Conservation (phyloP, 2,329 filamentous ascomycete genomes). For the Fusarium buharicum region DNA sequence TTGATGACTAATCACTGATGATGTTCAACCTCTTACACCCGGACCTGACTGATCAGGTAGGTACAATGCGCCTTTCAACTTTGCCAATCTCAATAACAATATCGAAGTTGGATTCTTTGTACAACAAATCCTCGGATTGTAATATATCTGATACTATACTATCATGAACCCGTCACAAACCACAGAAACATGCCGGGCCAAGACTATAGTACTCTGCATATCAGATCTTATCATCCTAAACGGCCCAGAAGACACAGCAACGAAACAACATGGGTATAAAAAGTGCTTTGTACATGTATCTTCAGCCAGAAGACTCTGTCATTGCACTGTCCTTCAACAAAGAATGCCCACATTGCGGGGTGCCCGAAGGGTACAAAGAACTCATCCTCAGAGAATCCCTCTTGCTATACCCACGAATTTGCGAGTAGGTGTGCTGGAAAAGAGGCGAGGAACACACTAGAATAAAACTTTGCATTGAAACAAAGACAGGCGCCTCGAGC, state of each 20-base stretch:
- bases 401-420: not conserved
- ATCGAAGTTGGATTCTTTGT: no score
- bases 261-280: not conserved
- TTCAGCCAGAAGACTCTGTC: no score
- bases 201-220: no score
- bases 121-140: no score
- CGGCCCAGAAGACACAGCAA: no score
- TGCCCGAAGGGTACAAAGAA: not conserved
- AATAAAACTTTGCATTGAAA: not conserved
- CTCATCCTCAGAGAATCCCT: not conserved
- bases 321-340: not conserved
- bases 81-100: not conserved
- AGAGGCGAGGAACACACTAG: not conserved
- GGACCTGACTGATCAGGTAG: not conserved
- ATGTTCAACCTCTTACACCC: no score
- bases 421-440: not conserved
- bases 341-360: no score
- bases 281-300: no score
- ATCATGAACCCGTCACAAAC: no score
- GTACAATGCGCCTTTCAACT: not conserved
- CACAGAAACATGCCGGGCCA: no score
- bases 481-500: not conserved
- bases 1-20: constrained; percentile 6
- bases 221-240: no score
- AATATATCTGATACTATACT: no score